Base-by-base conservation (phyloP, 768 basidiomycete genomes). In the Xerocomellus chrysenteron region DNA sequence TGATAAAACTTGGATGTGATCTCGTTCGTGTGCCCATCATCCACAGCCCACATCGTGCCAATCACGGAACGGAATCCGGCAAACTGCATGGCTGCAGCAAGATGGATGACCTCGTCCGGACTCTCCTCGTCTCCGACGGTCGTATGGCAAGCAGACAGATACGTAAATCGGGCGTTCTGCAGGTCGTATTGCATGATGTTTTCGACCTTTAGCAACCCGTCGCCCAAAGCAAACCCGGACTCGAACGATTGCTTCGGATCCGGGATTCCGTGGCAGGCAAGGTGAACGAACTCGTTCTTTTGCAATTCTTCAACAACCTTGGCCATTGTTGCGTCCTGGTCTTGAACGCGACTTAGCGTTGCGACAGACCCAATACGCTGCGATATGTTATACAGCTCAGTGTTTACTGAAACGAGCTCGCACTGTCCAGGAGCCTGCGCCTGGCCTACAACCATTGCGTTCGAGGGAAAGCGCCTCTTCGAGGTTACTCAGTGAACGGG, bases 131-230 rank as follows among this genome's bases (percentile, higher is more conserved):
- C 45, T 19, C 52, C 52, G 3, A 47, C 30, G 1, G 36, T 43
- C 54, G 44, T 47, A 19, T 65, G 63, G 36, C 70, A 71, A 0
- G 68, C 66, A 33, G 66, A 68, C 28, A 71, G 39, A 24, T 64
- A 64, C n/a, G 63, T 45, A 39, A 64, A 58, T 26, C 40, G 44
- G 1, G 59, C 24, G 12, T 50, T 30, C 3, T 37, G 33, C 14
- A 68, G 44, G 6, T 53, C 21, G 17, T 42, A 46, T 14, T 36
- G 47, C 32, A 51, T 55, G 45, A 64, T 56, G 21, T 53, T 2
- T 10, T 47, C 44, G 4, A 65, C 42, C 32, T 21, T 37, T 4
- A 47, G 14, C 32, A 57, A 6, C 2, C 50, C 37, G 10, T 47
- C 50, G 2, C 39, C 17, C 32, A 64, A 32, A n/a, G 58, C 2